Evolutionary conservation across 495 filamentous ascomycete genomes (phyloP).

Genomic region (Neurospora cerealis): DNA sequence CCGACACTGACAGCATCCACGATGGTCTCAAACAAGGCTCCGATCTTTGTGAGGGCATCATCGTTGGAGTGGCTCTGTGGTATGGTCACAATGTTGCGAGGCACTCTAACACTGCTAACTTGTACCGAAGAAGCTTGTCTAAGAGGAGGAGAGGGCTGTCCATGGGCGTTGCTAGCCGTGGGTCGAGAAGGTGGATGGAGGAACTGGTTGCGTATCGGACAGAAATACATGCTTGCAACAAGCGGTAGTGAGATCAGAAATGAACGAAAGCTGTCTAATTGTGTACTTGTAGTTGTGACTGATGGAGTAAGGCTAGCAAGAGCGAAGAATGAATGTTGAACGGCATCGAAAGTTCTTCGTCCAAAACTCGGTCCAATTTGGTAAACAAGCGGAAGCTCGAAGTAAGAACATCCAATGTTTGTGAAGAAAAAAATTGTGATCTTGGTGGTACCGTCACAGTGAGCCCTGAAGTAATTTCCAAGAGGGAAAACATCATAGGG

Average conservation of each 20-base stretch:
- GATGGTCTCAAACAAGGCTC: constrained; percentile 41
- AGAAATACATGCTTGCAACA: neutral
- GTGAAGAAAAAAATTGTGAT: neutral
- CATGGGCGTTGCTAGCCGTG: neutral
- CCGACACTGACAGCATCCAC: constrained; percentile 35
- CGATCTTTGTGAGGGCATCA: constrained; percentile 38
- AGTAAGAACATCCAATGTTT: neutral
- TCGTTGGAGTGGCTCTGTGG: constrained; percentile 9
- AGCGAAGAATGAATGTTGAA: neutral
- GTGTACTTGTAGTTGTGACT: too few species aligned
- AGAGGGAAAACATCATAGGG: neutral
- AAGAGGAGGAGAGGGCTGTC: neutral
- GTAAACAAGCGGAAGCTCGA: neutral
- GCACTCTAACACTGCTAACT: neutral
- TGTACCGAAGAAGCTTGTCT: neutral
- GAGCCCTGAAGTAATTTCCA: neutral
- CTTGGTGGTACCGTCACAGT: neutral
- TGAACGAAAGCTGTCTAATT: too few species aligned
- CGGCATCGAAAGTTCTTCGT: neutral
- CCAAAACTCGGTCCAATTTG: neutral
- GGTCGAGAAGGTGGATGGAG: neutral
- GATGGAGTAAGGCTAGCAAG: too few species aligned
- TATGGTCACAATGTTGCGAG: constrained; percentile 2
- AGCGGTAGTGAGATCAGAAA: neutral
- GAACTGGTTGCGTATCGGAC: neutral